Evolutionary conservation across 371 early-diverging fungal genomes (phyloP), one percentile per base, ranked within the genome.

Genomic region (Mucor lusitanicus): DNA sequence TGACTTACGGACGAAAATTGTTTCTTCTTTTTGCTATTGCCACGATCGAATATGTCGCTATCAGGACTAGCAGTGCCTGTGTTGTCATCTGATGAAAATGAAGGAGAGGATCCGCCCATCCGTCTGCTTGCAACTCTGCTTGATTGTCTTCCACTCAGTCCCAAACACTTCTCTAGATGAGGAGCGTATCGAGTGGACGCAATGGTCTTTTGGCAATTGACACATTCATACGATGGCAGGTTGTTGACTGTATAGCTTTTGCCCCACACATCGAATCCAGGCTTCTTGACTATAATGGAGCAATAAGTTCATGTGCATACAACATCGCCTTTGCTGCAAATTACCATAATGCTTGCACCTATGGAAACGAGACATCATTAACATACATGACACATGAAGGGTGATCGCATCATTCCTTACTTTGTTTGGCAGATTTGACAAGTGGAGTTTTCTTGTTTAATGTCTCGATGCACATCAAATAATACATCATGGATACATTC

Each of bases 151-250:
- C 95, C 91, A 25, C 91, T 86, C 35, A 96, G 72, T 3, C 95
- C 95, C 59, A 96, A 79, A 76, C 96, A 96, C 67, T 94, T 95
- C 76, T 95, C 95, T 60, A 96, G 76, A 77, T 95, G 95, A 23
- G 94, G 87, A 1, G 95, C 94, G 71, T 92, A 96, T 66, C 95
- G 82, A 33, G 87, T 83, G 15, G 94, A 87, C n/a, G 95, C 92
- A 74, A 87, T 92, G 30, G 82, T 74, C 37, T 86, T 85, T 64
- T 85, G 83, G 79, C 96, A 96, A 71, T 88, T 90, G 21, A 88
- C 88, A 71, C 96, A 96, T 54, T 92, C 85, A 71, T 86, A 89
- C 8, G 85, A 82, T 27, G 91, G 92, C 59, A 83, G 69, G 48
- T 77, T 82, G 59, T 80, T 82, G 25, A 81, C 65, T 40, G 80